Base-by-base conservation (phyloP, 768 basidiomycete species). In the Boletus vermiculosoides region DNA sequence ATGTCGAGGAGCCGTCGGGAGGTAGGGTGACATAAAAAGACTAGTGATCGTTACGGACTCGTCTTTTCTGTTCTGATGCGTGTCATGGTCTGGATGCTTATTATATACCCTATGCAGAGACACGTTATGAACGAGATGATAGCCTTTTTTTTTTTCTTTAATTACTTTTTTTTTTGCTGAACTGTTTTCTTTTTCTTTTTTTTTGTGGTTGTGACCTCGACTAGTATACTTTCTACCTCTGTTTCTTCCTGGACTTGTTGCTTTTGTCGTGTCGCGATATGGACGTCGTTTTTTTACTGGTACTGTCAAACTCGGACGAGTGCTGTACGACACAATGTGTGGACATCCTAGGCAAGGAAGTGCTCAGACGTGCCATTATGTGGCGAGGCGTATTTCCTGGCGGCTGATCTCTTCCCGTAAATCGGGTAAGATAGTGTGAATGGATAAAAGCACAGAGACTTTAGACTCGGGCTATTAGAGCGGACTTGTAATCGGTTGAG, bases 71-170 rank as follows among this genome's bases (percentile, higher is more conserved):
- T 54, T 41, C 33, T 18, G 30, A 45, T 33, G 22, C 33, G 34
- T 18, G 34, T 56, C 52, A 37, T 40, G 40, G 50, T 50, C 34
- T 52, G 52, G 52, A 45, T 31, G 31, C 55, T 58, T 46, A 13
- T 50, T 25, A 47, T 57, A 66, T 65, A 67, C 60, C 65, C 58
- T 50, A 41, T 44, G 23, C 56, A 50, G 56, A 66, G 56, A 45
- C 30, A 37, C 11, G 46, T 52, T 16, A 45, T 39, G 47, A 55
- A 37, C 44, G n/a, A 28, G 48, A 45, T 45, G 46, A 59, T 47
- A 20, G 11, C 12, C 30, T 18, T 37, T 37, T 46, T 28, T 49
- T 25, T 36, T 6, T 28, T 28, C 34, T 47, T 45, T 40, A 41
- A 25, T 49, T 13, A 6, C 23, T 0, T 28, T 12, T 3, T 0